phyloP scores from a whole-genome alignment of 306 rosid genomes.

The Fragaria vesca region DNA sequence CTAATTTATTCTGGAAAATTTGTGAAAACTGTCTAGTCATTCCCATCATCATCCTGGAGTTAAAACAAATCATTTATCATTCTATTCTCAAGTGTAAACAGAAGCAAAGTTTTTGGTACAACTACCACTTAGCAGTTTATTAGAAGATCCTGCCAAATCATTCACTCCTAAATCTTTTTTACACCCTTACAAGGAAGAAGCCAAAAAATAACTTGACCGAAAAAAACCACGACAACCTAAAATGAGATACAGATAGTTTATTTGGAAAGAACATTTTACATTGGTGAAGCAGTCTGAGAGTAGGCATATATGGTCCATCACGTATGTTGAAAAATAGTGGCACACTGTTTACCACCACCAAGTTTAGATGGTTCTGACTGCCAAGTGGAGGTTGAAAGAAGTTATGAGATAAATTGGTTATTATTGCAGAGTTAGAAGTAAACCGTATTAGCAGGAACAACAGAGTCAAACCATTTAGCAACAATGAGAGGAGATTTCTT shows the following conservation, averaged over 20 bases:
- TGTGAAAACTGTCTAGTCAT: background rate
- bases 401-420: background rate
- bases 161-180: background rate
- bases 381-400: conserved; percentile 24
- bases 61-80: background rate
- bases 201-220: background rate
- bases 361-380: conserved; percentile 97
- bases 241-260: background rate
- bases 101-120: background rate
- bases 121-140: background rate
- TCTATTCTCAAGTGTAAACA: background rate
- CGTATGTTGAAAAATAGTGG: conserved; percentile 93
- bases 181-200: background rate
- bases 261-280: conserved; percentile 48
- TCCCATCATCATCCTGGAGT: background rate
- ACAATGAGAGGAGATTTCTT: conserved; percentile 92
- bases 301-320: conserved; percentile 99
- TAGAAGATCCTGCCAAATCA: background rate
- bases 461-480: conserved; percentile 67
- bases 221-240: background rate
- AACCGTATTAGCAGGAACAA: conserved; percentile 16
- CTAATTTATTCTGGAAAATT: background rate
- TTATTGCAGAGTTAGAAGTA: conserved; percentile 9
- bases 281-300: conserved; percentile 93
- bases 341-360: conserved; percentile 88